Conservation (phyloP, 495 filamentous ascomycete genomes). For the Articulospora tetracladia region DNA sequence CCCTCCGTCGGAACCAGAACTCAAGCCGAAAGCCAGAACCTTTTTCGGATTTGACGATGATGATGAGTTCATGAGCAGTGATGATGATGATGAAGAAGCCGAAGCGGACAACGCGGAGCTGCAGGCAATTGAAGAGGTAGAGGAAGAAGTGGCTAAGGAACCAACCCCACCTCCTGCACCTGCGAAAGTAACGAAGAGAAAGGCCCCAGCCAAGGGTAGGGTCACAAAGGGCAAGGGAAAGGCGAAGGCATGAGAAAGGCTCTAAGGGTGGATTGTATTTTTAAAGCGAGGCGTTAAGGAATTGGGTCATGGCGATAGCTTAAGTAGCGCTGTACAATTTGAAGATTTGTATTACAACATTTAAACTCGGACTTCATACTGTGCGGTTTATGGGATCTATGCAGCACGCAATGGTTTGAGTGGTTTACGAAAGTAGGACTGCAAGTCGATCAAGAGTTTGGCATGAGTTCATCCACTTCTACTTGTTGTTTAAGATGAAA, state of each 20-base stretch:
- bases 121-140: constrained; percentile 22
- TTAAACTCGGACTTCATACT: not conserved
- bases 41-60: constrained; percentile 91
- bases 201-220: constrained; percentile 13
- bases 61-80: constrained; percentile 81
- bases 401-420: too few species aligned
- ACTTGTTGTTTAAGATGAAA: too few species aligned
- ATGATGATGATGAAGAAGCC: constrained; percentile 56
- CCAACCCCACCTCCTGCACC: constrained; percentile 20
- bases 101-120: constrained; percentile 28
- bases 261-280: not conserved
- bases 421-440: too few species aligned
- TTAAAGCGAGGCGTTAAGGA: constrained; percentile 17
- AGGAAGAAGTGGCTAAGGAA: constrained; percentile 19
- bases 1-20: constrained; percentile 36
- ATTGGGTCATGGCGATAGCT: not conserved
- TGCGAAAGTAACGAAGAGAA: constrained; percentile 20
- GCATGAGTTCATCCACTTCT: too few species aligned
- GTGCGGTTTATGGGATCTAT: too few species aligned
- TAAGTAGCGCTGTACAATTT: not conserved
- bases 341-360: not conserved
- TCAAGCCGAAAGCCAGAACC: constrained; percentile 42
- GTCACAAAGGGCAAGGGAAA: constrained; percentile 28
- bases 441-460: too few species aligned
- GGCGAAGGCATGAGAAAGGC: constrained; percentile 7